Evolutionary conservation across 1,139 yeast genomes (phyloP).

Genomic region (Saccharomyces pastorianus): DNA sequence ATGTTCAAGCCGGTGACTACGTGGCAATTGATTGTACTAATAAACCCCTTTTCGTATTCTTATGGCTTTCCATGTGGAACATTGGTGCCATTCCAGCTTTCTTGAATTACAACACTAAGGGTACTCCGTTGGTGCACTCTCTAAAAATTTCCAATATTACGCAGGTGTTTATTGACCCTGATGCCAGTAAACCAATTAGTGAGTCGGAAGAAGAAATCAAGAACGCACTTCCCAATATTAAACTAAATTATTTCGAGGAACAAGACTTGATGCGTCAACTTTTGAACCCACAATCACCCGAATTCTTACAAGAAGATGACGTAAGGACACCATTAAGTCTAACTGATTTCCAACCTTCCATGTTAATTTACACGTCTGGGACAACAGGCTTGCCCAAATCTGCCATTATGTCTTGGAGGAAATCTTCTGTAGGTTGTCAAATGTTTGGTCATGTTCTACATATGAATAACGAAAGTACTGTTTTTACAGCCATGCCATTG

Average conservation of each 20-base stretch:
- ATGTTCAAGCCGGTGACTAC: constrained; percentile 58
- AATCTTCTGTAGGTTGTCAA: constrained; percentile 58
- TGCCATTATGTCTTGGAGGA: constrained; percentile 89
- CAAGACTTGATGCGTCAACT: constrained; percentile 37
- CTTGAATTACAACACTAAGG: constrained; percentile 70
- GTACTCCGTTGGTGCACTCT: constrained; percentile 73
- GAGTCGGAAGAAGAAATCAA: constrained; percentile 46
- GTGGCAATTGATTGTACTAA: constrained; percentile 75
- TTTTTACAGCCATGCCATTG: constrained; percentile 90
- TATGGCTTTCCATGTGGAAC: constrained; percentile 87
- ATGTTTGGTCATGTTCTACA: constrained; percentile 66
- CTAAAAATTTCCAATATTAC: constrained; percentile 58
- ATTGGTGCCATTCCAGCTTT: constrained; percentile 87
- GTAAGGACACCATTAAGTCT: constrained; percentile 47
- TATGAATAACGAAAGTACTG: constrained; percentile 46
- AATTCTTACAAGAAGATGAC: constrained; percentile 46
- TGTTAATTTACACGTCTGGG: constrained; percentile 84
- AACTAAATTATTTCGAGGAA: constrained; percentile 52
- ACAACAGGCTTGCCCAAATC: constrained; percentile 95
- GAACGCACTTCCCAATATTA: constrained; percentile 34
- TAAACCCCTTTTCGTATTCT: constrained; percentile 68
- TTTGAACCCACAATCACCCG: constrained; percentile 41
- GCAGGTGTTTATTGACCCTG: constrained; percentile 69
- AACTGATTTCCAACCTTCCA: constrained; percentile 54
- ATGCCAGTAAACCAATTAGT: constrained; percentile 48